Evolutionary conservation across 495 filamentous ascomycete species (phyloP).

Genomic region (Penicillium argentinense): DNA sequence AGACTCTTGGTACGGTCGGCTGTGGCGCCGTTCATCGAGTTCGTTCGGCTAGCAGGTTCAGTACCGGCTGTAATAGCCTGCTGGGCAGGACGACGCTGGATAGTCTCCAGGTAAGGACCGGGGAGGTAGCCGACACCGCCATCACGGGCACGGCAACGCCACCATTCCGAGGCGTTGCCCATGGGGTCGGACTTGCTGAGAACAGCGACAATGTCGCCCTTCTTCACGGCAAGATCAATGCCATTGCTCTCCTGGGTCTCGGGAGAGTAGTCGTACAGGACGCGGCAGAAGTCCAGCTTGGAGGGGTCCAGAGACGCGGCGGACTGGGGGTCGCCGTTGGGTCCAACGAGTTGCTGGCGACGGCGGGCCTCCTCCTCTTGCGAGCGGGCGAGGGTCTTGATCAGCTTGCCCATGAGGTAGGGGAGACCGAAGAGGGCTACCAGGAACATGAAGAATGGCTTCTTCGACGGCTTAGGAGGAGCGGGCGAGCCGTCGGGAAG

Average conservation of each 20-base stretch:
- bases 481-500: conserved; percentile 57
- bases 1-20: conserved; percentile 29
- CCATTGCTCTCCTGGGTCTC: conserved; percentile 64
- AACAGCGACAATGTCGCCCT: conserved; percentile 94
- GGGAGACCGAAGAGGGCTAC: conserved; percentile 92
- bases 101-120: conserved; percentile 80
- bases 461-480: conserved; percentile 75
- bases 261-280: conserved; percentile 90
- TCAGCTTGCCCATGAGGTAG: conserved; percentile 93
- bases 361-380: conserved; percentile 76
- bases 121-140: conserved; percentile 90
- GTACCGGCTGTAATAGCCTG: conserved; percentile 50
- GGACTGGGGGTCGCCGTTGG: conserved; percentile 47
- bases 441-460: conserved; percentile 94
- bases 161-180: conserved; percentile 94
- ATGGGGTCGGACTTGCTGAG: conserved; percentile 89
- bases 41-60: conserved; percentile 51
- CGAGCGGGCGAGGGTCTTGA: conserved; percentile 76
- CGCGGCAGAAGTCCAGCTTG: conserved; percentile 92
- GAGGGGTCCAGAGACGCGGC: conserved; percentile 67
- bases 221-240: conserved; percentile 87
- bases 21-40: conserved; percentile 56
- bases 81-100: conserved; percentile 65
- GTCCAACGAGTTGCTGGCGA: conserved; percentile 51
- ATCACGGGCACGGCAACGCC: conserved; percentile 91